A percentile compares a stretch with the other conserved stretches of the same genome.
Evolutionary conservation across 345 rosid genomes (phyloP).

Genomic region (Citrus inodora): DNA sequence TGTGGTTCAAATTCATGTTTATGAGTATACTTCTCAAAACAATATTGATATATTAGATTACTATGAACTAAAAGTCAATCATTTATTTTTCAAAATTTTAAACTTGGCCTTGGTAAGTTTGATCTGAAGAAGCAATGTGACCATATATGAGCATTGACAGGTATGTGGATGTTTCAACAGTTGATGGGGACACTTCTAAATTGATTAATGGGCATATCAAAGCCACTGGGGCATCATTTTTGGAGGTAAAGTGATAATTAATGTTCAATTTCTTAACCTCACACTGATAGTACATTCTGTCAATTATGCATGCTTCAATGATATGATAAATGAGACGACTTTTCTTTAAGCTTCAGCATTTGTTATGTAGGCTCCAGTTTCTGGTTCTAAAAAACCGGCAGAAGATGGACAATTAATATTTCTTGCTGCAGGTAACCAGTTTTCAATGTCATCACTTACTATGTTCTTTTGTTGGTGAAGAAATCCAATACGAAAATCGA

Average conservation of each 20-base stretch:
- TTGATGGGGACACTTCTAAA: constrained; percentile 76
- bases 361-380: constrained; percentile 79
- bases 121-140: background rate
- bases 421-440: constrained; percentile 74
- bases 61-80: background rate
- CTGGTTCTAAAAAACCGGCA: constrained; percentile 93
- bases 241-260: constrained; percentile 53
- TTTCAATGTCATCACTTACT: background rate
- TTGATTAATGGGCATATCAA: constrained; percentile 55
- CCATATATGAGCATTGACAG: constrained; percentile 30
- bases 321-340: constrained; percentile 1
- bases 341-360: background rate
- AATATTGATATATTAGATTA: background rate
- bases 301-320: background rate
- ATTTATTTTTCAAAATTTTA: background rate
- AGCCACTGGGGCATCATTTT: constrained; percentile 70
- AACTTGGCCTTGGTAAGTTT: background rate
- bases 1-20: background rate
- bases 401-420: constrained; percentile 88
- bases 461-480: background rate
- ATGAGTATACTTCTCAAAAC: background rate
- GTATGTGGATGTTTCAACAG: constrained; percentile 91
- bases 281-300: background rate
- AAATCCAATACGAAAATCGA: constrained; percentile 11
- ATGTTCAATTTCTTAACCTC: background rate